phyloP scores from a whole-genome alignment of 1,139 yeast genomes.

The Kluyveromyces marxianus region DNA sequence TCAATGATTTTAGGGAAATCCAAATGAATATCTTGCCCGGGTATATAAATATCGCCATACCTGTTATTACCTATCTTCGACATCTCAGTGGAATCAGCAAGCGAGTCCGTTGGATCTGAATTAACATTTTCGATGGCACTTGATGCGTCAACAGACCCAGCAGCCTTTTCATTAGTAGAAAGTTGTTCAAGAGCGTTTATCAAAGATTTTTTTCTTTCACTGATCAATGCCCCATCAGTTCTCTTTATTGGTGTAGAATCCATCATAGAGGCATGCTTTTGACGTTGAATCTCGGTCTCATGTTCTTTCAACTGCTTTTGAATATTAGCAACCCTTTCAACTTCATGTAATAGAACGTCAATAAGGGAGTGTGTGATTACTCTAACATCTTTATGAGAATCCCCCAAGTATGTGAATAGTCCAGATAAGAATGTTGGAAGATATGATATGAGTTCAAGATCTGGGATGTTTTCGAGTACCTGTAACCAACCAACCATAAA shows the following conservation, averaged over 20 bases:
- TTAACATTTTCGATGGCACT: slow-evolving; percentile 6
- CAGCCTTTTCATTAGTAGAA: slow-evolving; percentile 14
- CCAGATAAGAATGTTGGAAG: slow-evolving; percentile 89
- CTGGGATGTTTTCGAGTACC: slow-evolving; percentile 85
- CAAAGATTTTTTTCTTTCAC: slow-evolving; percentile 30
- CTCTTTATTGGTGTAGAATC: slow-evolving; percentile 19
- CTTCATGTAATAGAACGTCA: slow-evolving; percentile 71
- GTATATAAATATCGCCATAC: slow-evolving; percentile 55
- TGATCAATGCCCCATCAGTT: slow-evolving; percentile 26
- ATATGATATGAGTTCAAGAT: slow-evolving; percentile 77
- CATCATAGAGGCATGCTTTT: slow-evolving; percentile 1
- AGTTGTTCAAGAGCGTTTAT: slow-evolving; percentile 24
- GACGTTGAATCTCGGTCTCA: slow-evolving; percentile 17
- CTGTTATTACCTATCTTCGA: slow-evolving; percentile 12
- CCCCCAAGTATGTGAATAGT: slow-evolving; percentile 69
- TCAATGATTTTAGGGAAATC: slow-evolving; percentile 77
- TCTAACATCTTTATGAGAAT: slow-evolving; percentile 81
- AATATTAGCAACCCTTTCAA: slow-evolving; percentile 63
- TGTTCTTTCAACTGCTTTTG: slow-evolving; percentile 29
- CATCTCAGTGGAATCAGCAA: slow-evolving; percentile 3
- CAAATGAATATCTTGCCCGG: slow-evolving; percentile 81
- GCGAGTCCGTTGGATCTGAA: slow-evolving; percentile 6
- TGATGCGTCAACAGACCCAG: slow-evolving; percentile 9
- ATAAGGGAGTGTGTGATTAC: slow-evolving; percentile 76
- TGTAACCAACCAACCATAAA: slow-evolving; percentile 91